Evolutionary conservation across 768 basidiomycete species (phyloP).

Genomic region (Russula griseocarnosa): DNA sequence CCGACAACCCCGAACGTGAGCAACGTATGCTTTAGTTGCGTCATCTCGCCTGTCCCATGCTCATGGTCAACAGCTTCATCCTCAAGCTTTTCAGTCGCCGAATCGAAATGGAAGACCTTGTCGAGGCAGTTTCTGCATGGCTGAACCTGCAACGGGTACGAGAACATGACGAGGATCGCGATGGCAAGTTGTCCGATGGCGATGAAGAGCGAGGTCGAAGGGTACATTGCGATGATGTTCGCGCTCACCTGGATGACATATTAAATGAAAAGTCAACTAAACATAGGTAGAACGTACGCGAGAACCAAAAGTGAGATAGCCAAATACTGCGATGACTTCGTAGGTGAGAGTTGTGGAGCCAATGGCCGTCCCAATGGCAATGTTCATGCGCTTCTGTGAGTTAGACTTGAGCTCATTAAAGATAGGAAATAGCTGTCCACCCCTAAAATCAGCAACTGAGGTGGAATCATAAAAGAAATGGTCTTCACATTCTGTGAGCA

Average conservation of each 20-base stretch:
- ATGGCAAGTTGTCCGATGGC: slow-evolving; percentile 93
- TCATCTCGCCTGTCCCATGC: slow-evolving; percentile 65
- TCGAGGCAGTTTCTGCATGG: slow-evolving; percentile 91
- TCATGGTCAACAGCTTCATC: slow-evolving; percentile 47
- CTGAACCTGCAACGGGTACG: slow-evolving; percentile 91
- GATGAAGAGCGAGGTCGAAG: slow-evolving; percentile 84
- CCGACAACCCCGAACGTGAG: slow-evolving; percentile 65
- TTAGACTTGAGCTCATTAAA: slow-evolving; percentile 87
- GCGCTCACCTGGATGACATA: slow-evolving; percentile 59
- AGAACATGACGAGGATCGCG: slow-evolving; percentile 83
- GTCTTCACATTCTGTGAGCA: slow-evolving; percentile 83
- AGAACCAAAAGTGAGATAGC: slow-evolving; percentile 91
- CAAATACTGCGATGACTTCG: slow-evolving; percentile 82
- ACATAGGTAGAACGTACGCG: slow-evolving; percentile 45
- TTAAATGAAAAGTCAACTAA: not conserved
- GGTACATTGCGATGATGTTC: slow-evolving; percentile 95
- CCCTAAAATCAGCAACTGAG: slow-evolving; percentile 11
- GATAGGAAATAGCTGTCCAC: slow-evolving; percentile 77
- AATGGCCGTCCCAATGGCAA: slow-evolving; percentile 82
- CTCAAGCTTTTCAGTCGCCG: slow-evolving; percentile 35
- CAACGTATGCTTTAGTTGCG: slow-evolving; percentile 58
- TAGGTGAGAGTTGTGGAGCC: slow-evolving; percentile 81
- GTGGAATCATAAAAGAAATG: not conserved
- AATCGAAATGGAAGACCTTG: slow-evolving; percentile 66
- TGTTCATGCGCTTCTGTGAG: slow-evolving; percentile 78